Percentiles rank a stretch among this genome's conserved stretches.
Evolutionary conservation across 768 basidiomycete species (phyloP).

Genomic region (Amanita molliuscula): DNA sequence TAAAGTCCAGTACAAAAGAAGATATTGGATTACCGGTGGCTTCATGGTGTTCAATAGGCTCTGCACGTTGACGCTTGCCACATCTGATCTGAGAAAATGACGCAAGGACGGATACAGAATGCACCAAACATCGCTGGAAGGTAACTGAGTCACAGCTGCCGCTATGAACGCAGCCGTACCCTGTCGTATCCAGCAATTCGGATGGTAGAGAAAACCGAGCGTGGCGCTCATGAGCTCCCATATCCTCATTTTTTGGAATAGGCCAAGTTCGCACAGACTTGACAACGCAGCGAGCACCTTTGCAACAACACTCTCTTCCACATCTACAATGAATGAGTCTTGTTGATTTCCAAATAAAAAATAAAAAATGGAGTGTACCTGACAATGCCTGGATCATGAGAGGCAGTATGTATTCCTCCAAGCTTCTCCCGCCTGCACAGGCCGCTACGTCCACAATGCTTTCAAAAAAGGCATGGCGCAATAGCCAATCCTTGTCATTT

Average conservation of each 20-base stretch:
- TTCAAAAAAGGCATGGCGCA: constrained; percentile 90
- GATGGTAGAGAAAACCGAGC: constrained; percentile 87
- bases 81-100: constrained; percentile 78
- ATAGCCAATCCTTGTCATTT: constrained; percentile 88
- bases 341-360: neutral
- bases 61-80: constrained; percentile 62
- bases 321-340: constrained; percentile 42
- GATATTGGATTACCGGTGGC: constrained; percentile 48
- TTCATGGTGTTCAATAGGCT: constrained; percentile 71
- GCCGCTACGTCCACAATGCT: constrained; percentile 93
- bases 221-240: constrained; percentile 93
- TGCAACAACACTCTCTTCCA: constrained; percentile 90
- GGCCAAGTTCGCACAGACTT: constrained; percentile 78
- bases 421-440: constrained; percentile 80
- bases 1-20: neutral
- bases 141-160: constrained; percentile 74
- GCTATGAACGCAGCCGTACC: constrained; percentile 86
- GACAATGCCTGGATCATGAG: constrained; percentile 93
- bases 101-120: constrained; percentile 89
- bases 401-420: constrained; percentile 97
- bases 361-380: constrained; percentile 37
- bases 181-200: constrained; percentile 93
- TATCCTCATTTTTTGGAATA: constrained; percentile 91
- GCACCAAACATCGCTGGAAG: constrained; percentile 89
- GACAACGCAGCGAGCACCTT: constrained; percentile 83